Evolutionary conservation across 768 basidiomycete species (phyloP), one percentile per base, ranked within the genome.

Genomic region (Pholiota molesta): DNA sequence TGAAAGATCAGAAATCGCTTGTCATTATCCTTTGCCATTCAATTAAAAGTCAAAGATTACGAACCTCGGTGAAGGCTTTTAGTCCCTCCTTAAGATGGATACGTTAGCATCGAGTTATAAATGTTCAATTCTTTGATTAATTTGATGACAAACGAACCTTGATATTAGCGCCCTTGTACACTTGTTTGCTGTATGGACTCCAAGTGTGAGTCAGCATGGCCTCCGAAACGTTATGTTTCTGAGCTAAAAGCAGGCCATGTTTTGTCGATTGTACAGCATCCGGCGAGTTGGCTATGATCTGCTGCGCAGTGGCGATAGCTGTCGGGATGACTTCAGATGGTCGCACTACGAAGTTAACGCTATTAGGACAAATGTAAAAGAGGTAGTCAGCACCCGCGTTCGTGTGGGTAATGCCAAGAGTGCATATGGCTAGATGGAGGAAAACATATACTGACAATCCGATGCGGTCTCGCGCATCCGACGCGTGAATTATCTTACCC

Each of bases 231-330:
- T 81, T 80, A n/a, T 79, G 78, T 44, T 79, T 75, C 62, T 87
- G 82, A 1, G 83, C 76, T 2, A 89, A 72, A 16, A 90, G 57
- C 9, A 95, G 75, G 0, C 82, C 89, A n/a, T 81, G 77, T 71
- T 94, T 95, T 2, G 91, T 89, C 51, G 84, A 81, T 65, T 90
- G 89, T 1, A 94, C 87, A 0, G 92, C 81, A 71, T 94, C 94
- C 0, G 93, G 94, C 1, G 91, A 92, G 66, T 90, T 91, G 23
- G 70, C 68, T 16, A 74, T 74, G 63, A 94, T 86, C 57, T 82
- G 76, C 56, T 79, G 74, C 2, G 94, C 92, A 59, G 86, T 72
- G 3, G 77, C 74, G 29, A 94, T 72, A 2, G 93, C 92, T 8
- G 85, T 79, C 6, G 83, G 65, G 11, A 94, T 67, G 2, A 93